These are phyloP conservation scores for Musa schizocarpa DNA, from an alignment of 176 grass and related monocot species.

Conservation along the genomic window DNA sequence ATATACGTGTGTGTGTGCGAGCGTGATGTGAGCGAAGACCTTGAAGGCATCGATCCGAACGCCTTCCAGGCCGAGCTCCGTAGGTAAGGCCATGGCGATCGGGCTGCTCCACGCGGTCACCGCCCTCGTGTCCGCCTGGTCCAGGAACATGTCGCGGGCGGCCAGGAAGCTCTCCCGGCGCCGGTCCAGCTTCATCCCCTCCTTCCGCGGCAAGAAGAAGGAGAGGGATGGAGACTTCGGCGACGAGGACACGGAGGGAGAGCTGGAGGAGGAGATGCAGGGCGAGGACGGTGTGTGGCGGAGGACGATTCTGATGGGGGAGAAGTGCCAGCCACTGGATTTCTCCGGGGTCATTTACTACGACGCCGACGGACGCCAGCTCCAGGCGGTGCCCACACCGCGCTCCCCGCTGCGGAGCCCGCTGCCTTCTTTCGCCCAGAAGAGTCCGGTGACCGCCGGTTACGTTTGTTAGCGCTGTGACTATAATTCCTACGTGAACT, in stretches of 20 bases:
- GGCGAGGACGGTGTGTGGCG: conserved; percentile 39
- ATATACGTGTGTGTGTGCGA: not conserved
- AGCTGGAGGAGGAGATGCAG: not conserved
- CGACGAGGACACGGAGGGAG: conserved; percentile 19
- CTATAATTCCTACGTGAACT: not conserved
- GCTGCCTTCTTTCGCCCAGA: not conserved
- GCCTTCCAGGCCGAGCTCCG: not conserved
- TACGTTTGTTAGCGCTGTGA: not conserved
- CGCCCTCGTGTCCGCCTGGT: not conserved
- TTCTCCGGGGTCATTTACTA: conserved; percentile 40
- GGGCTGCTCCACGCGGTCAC: not conserved
- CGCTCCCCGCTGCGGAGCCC: not conserved
- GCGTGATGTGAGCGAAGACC: too few relatives aligned
- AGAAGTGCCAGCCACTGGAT: conserved; percentile 45
- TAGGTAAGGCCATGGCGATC: not conserved
- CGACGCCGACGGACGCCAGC: conserved; percentile 29
- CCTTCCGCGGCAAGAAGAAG: conserved; percentile 15
- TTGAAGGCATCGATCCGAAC: too few relatives aligned
- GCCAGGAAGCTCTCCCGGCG: conserved; percentile 1
- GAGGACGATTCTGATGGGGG: conserved; percentile 55
- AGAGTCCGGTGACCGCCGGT: not conserved
- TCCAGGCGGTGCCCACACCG: not conserved
- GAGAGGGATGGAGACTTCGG: not conserved
- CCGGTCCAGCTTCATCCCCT: not conserved
- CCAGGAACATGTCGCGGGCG: not conserved